Evolutionary conservation across 2,329 filamentous ascomycete genomes (phyloP).

Genomic region (Alternaria triticimaculans): DNA sequence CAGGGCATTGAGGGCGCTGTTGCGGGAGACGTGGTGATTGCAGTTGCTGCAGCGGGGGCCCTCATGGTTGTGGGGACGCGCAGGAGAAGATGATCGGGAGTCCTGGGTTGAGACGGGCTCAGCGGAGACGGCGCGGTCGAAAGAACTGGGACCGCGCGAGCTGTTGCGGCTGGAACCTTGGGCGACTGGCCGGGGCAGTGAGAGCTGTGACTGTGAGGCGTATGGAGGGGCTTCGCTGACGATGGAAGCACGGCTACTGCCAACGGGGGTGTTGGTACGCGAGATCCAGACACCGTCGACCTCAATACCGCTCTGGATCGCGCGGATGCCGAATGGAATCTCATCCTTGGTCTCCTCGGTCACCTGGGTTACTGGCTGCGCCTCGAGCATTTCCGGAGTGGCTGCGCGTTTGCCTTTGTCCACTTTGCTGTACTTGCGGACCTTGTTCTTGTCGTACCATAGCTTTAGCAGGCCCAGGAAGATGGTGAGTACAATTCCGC

Average conservation of each 20-base stretch:
- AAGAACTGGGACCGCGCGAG: constrained; percentile 45
- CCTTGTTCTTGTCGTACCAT: constrained; percentile 49
- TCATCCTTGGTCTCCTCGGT: constrained; percentile 63
- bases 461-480: constrained; percentile 72
- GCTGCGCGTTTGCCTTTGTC: constrained; percentile 44
- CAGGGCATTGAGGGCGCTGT: constrained; percentile 44
- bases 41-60: constrained; percentile 47
- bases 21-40: constrained; percentile 34
- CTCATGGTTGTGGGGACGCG: constrained; percentile 30
- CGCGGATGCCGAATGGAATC: constrained; percentile 85
- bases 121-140: constrained; percentile 49
- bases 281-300: constrained; percentile 77
- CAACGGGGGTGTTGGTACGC: constrained; percentile 51
- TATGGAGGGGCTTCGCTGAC: constrained; percentile 35
- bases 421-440: constrained; percentile 52
- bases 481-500: constrained; percentile 74
- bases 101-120: constrained; percentile 41
- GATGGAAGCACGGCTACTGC: constrained; percentile 46
- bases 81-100: constrained; percentile 42
- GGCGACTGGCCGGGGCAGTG: constrained; percentile 38
- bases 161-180: constrained; percentile 45
- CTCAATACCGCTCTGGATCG: constrained; percentile 81
- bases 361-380: constrained; percentile 63
- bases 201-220: constrained; percentile 41
- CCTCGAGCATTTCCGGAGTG: constrained; percentile 69